Evolutionary conservation across 2,329 filamentous ascomycete species (phyloP).

Genomic region (Orbilia javanica): DNA sequence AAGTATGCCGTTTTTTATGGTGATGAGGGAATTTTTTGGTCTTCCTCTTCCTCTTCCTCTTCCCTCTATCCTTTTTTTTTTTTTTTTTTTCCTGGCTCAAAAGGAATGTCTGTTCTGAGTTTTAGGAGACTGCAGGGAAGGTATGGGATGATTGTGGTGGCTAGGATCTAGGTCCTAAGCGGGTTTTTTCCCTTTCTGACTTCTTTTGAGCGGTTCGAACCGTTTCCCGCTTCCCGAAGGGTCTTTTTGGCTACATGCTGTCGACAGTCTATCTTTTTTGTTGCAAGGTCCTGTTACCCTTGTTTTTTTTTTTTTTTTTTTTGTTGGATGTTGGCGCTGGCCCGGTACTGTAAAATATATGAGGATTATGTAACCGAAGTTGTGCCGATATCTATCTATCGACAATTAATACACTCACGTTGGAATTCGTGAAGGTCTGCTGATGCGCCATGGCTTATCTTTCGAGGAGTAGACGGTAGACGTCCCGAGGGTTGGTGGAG

Average conservation of each 20-base stretch:
- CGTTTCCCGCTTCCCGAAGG: conserved; percentile 16
- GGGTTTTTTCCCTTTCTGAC: background rate
- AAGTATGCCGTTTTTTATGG: background rate
- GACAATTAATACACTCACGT: no score
- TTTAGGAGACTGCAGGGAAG: conserved; percentile 14
- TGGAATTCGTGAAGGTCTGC: no score
- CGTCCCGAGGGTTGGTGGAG: no score
- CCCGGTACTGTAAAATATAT: background rate
- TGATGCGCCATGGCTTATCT: no score
- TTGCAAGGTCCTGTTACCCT: background rate
- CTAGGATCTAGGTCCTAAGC: background rate
- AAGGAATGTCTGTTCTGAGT: background rate
- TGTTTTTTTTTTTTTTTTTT: background rate
- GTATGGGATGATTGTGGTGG: conserved; percentile 1
- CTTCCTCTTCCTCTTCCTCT: background rate
- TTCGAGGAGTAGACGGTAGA: no score
- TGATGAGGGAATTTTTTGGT: conserved; percentile 17
- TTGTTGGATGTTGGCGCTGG: no score
- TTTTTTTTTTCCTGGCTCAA: background rate
- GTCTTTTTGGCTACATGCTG: background rate
- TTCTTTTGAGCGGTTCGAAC: conserved; percentile 14
- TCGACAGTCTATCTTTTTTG: background rate
- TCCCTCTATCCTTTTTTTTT: background rate
- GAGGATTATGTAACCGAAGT: no score
- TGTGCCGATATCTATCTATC: no score